phyloP scores from a whole-genome alignment of 805 yeast genomes.

The Candida ipomoeae region DNA sequence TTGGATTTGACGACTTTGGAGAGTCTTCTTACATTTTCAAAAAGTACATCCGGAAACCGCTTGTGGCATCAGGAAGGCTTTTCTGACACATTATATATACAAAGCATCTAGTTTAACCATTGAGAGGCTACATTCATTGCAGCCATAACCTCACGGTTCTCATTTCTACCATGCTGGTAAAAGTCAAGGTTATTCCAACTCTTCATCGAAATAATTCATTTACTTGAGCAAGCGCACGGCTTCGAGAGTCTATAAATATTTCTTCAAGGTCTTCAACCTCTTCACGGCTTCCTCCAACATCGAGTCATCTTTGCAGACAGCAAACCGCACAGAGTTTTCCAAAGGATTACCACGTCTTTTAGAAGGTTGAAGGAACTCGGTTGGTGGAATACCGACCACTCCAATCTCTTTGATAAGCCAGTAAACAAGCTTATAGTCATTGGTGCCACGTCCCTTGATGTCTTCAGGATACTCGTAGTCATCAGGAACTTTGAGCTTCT shows the following conservation, averaged over 20 bases:
- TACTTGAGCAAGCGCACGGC: not conserved
- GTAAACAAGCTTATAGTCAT: conserved; percentile 83
- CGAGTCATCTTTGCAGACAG: conserved; percentile 90
- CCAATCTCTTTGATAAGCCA: conserved; percentile 93
- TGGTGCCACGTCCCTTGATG: conserved; percentile 57
- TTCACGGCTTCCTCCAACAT: conserved; percentile 77
- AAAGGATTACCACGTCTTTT: conserved; percentile 61
- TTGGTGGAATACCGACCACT: conserved; percentile 94
- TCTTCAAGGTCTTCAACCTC: conserved; percentile 65
- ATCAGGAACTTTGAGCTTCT: conserved; percentile 73
- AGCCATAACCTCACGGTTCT: not conserved
- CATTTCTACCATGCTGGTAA: too few species aligned
- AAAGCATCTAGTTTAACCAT: not conserved
- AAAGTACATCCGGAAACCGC: conserved; percentile 11
- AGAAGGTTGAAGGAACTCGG: conserved; percentile 79
- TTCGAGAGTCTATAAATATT: conserved; percentile 37
- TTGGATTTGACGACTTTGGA: conserved; percentile 87
- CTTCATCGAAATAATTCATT: not conserved
- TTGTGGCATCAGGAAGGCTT: not conserved
- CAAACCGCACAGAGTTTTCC: conserved; percentile 85
- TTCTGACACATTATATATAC: not conserved
- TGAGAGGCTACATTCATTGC: not conserved
- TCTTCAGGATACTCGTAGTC: conserved; percentile 71
- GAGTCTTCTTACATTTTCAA: conserved; percentile 55
- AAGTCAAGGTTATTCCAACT: not conserved